Base-by-base conservation (phyloP, 345 rosid species). In the Boechera divaricarpa region DNA sequence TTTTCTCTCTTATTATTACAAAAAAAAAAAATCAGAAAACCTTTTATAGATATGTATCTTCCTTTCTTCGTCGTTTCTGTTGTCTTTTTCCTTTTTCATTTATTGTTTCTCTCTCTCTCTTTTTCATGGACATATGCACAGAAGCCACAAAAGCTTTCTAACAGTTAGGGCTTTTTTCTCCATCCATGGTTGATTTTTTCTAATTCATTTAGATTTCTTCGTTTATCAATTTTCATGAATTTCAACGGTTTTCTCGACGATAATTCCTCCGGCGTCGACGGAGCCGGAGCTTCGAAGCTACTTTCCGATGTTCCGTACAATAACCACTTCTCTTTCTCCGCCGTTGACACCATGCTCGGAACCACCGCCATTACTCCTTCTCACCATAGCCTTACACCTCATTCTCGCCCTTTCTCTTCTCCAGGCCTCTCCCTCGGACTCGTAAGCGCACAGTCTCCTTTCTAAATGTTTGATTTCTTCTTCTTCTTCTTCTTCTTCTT, bases 401-500 rank as follows among this genome's bases (percentile, higher is more conserved):
- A 70, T 7, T 48, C 80, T 77, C 84, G 68, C 29, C 70, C 75
- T 55, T 63, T 82, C 62, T 51, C 59, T 10, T 75, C 83, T 67
- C 77, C 75, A 41, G 76, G 82, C 5, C 84, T 88, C 53, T 87
- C 86, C 29, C 84, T 89, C 28, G 80, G 80, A 71, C 39, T 82
- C 72, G 86, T 84, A 83, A 42, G 76, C 74, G 39, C 64, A 4
- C 70, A 10, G 3, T 16, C 24, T 29, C 44, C 1, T 53, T 21
- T 44, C 35, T 66, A 13, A 3, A 31, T 64, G 28, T 67, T 38
- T 26, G 29, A 12, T 56, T 44, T 32, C 31, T 63, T 55, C 57
- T 53, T 52, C 57, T 10, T 32, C 31, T 63, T 55, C 57, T 53
- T 52, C 57, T 10, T 32, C 31, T 63, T 55, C 57, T 53, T 52